Evolutionary conservation across 306 rosid genomes (phyloP).

Genomic region (Echinosophora koreensis): DNA sequence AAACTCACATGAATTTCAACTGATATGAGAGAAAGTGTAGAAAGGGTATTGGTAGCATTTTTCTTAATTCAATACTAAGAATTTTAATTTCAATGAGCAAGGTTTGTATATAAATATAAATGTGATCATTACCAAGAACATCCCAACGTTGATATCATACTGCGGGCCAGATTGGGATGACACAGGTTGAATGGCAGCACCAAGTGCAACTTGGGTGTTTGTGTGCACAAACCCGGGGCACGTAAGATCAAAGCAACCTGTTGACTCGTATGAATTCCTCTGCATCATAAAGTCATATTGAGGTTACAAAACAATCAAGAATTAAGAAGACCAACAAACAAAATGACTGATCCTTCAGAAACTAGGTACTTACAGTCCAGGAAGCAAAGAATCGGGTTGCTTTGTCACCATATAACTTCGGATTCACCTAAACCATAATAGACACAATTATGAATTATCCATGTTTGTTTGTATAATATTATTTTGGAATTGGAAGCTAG

Average conservation of each 20-base stretch:
- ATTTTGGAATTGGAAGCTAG: not conserved
- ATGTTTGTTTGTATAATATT: not conserved
- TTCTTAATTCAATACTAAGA: no score
- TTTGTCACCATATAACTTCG: conserved; percentile 62
- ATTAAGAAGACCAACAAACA: no score
- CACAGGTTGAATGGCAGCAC: conserved; percentile 50
- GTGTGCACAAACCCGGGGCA: conserved; percentile 75
- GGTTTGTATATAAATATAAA: no score
- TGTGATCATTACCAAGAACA: conserved; percentile 52
- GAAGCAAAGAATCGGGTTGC: conserved; percentile 48
- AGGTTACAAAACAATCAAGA: no score
- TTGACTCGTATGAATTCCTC: conserved; percentile 64
- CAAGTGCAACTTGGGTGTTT: conserved; percentile 49
- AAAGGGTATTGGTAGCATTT: no score
- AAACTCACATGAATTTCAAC: no score
- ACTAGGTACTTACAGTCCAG: conserved; percentile 72
- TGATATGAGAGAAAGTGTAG: no score
- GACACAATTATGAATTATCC: not conserved
- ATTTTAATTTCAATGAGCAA: no score
- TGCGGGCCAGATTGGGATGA: conserved; percentile 50
- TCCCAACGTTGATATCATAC: conserved; percentile 44
- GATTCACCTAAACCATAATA: conserved; percentile 60
- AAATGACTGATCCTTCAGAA: not conserved
- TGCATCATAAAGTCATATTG: no score
- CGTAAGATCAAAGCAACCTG: conserved; percentile 76